These are phyloP conservation scores for Trichoderma oligosporum DNA, from an alignment of 2,329 filamentous ascomycete genomes.

Conservation along the genomic window DNA sequence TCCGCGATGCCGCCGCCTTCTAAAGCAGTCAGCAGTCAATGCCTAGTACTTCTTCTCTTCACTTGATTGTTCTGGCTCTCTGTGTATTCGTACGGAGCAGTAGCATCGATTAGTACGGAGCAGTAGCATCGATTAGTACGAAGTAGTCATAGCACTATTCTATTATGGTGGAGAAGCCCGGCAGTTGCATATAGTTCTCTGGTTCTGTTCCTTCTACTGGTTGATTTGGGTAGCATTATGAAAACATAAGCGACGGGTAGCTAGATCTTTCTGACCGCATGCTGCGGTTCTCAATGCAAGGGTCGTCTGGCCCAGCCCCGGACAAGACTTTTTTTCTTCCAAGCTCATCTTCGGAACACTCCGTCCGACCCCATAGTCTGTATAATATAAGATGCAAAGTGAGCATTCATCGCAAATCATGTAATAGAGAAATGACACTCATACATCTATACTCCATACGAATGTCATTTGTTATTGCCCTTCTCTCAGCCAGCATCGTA, in stretches of 20 bases:
- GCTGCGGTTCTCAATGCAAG: background rate
- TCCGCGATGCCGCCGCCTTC: background rate
- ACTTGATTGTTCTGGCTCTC: background rate
- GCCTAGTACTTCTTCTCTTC: background rate
- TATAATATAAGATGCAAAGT: background rate
- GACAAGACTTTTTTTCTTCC: background rate
- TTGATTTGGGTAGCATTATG: background rate
- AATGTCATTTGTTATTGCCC: background rate
- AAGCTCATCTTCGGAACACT: background rate
- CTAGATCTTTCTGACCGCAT: constrained; percentile 11
- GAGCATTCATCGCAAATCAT: constrained; percentile 9
- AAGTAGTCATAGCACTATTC: too few species aligned
- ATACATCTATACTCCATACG: background rate
- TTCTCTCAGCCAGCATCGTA: background rate
- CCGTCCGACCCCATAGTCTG: background rate
- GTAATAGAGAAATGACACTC: background rate
- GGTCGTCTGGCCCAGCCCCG: background rate
- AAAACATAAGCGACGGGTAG: background rate
- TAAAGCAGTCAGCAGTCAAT: constrained; percentile 3
- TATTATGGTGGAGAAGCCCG: constrained; percentile 13
- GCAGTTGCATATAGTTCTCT: constrained; percentile 1
- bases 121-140: too few species aligned
- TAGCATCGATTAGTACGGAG: too few species aligned
- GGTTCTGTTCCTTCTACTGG: background rate
- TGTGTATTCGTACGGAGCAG: background rate